A percentile compares a stretch with the other conserved stretches of the same genome.
phyloP scores from a whole-genome alignment of 768 basidiomycete species.

The Candolleomyces eurysporus region DNA sequence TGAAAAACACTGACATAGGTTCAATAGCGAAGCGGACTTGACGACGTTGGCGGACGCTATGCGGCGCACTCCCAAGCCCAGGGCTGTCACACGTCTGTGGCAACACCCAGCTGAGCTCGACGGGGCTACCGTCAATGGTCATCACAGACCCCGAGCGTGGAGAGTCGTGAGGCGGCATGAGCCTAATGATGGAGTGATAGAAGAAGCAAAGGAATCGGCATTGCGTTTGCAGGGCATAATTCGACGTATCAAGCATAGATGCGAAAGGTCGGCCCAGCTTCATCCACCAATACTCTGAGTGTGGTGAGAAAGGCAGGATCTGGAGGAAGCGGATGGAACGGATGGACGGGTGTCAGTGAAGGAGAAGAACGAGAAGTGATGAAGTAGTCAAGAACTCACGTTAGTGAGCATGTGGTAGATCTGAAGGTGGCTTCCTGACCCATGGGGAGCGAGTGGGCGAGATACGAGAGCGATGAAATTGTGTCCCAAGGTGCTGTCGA shows the following conservation, averaged over 20 bases:
- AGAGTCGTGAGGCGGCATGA: conserved; percentile 26
- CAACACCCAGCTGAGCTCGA: conserved; percentile 32
- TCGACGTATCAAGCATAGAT: conserved; percentile 27
- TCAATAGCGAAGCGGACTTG: conserved; percentile 33
- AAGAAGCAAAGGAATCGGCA: conserved; percentile 27
- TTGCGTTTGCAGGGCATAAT: conserved; percentile 22
- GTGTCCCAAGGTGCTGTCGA: no score
- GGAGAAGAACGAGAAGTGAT: no score
- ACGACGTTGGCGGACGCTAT: conserved; percentile 14
- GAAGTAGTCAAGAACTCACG: no score
- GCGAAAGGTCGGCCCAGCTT: conserved; percentile 26
- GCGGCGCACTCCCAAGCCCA: conserved; percentile 10
- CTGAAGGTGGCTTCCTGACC: no score
- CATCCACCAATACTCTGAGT: conserved; percentile 24
- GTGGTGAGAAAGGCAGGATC: conserved; percentile 2
- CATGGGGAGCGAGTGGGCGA: no score
- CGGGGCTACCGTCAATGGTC: conserved; percentile 32
- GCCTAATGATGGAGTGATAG: conserved; percentile 26
- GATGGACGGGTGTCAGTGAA: no score
- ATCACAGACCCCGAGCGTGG: conserved; percentile 23
- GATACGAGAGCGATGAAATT: no score
- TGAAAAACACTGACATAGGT: conserved; percentile 23
- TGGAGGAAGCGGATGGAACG: background rate
- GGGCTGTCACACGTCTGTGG: conserved; percentile 12
- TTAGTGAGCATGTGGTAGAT: no score